Evolutionary conservation across 257 asterid species (phyloP), one percentile per base, ranked within the genome.

Genomic region (Knoxia roxburghii): DNA sequence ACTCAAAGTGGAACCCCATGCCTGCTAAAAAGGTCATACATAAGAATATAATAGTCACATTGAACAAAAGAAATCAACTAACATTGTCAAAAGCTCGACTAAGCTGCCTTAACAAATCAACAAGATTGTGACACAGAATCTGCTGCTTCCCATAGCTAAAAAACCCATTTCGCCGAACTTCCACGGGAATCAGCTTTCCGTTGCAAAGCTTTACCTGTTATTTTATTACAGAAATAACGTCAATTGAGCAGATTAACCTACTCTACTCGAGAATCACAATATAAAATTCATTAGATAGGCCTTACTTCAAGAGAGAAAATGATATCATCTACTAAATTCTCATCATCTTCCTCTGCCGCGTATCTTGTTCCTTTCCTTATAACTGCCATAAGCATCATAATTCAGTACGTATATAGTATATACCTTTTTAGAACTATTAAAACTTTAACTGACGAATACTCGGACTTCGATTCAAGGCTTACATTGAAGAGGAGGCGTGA

Each of bases 401-500:
- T 7, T 64, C 40, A 29, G 45, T 11, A 20, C 27, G 6, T 37
- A n/a, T n/a, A n/a, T n/a, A n/a, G n/a, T 33, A 29, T 10, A 32
- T 24, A 51, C 67, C 9, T 6, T 14, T 14, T 32, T 58, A 41
- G 2, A 35, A 27, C 50, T 54, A 40, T 50, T 69, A 60, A 60
- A 58, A 63, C 32, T 69, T 33, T 48, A 23, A 37, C 57, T 20
- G 39, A 39, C 43, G 26, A 37, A 21, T 37, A 14, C 8, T 20
- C 49, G 2, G 9, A 60, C 49, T n/a, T 20, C 6, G n/a, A 54
- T 41, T 45, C 20, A 64, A 48, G 62, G 61, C 77, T 71, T 84
- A 93, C 99, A 85, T 70, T 93, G 99, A 70, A 93, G 79, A 65
- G 99, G 99, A 63, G 99, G 96, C 64, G 90, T 86, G 81, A 90